Evolutionary conservation across 2,329 filamentous ascomycete genomes (phyloP).

Genomic region (Fusarium nurragi): DNA sequence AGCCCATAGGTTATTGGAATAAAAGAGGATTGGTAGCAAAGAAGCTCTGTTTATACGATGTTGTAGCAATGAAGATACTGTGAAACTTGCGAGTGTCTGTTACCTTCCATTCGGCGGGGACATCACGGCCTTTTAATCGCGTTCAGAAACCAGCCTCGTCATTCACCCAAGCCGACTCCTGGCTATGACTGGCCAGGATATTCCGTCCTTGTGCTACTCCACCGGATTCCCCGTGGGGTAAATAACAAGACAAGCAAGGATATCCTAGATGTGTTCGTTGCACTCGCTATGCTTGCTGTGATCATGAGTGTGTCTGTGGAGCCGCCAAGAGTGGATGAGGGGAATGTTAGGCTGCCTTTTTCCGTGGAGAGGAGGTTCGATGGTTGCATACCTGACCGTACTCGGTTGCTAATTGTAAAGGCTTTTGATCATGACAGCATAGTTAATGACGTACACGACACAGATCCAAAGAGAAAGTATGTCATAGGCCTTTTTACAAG

Average conservation of each 20-base stretch:
- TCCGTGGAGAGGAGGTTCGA: not conserved
- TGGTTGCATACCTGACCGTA: not conserved
- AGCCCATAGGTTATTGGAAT: conserved; percentile 38
- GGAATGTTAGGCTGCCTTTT: conserved; percentile 1
- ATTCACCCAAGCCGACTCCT: not conserved
- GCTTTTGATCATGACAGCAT: not conserved
- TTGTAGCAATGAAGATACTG: not conserved
- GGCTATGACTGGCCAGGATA: conserved; percentile 14
- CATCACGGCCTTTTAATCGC: conserved; percentile 16
- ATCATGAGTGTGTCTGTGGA: conserved; percentile 32
- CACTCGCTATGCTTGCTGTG: conserved; percentile 1
- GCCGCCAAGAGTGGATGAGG: conserved; percentile 25
- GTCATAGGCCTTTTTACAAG: accelerated
- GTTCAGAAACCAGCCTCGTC: not conserved
- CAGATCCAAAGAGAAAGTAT: accelerated
- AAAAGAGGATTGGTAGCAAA: not conserved
- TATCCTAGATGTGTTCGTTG: conserved; percentile 5
- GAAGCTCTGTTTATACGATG: not conserved
- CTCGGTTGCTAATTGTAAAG: not conserved
- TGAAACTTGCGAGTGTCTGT: conserved; percentile 8
- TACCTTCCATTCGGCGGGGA: not conserved
- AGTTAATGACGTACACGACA: not conserved
- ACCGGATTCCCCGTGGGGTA: conserved; percentile 39
- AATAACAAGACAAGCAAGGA: conserved; percentile 9
- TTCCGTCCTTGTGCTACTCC: conserved; percentile 18